Percentiles rank a stretch among this genome's conserved stretches.
These are phyloP conservation scores for Crithidia bombi DNA, from an alignment of 208 protist genomes.

Conservation along the genomic window DNA sequence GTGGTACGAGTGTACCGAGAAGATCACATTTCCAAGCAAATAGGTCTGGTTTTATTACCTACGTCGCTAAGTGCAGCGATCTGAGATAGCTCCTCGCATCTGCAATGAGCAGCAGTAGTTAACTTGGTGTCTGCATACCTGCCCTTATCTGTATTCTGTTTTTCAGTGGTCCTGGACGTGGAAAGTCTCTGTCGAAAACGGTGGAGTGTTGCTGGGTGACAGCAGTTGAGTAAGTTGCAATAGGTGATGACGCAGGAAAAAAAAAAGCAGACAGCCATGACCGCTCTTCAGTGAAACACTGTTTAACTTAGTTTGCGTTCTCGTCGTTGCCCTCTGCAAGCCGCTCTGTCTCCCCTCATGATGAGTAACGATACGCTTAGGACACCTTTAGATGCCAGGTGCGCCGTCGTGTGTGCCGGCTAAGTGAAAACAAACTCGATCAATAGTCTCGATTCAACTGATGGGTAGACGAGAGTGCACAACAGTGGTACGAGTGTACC, in stretches of 20 bases:
- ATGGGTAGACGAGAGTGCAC: background rate
- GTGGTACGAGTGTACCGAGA: background rate
- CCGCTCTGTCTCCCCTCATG: background rate
- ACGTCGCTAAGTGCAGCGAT: constrained; percentile 43
- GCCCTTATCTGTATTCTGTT: too few relatives aligned
- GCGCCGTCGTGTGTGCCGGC: background rate
- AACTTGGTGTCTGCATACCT: too few relatives aligned
- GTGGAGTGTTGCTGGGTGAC: too few relatives aligned
- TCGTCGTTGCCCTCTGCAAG: background rate
- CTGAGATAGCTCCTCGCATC: constrained; percentile 23
- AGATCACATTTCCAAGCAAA: constrained; percentile 49
- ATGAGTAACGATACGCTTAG: constrained; percentile 34
- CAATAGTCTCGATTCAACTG: constrained; percentile 39
- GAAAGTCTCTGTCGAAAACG: too few relatives aligned
- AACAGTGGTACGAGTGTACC: too few relatives aligned
- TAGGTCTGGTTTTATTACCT: constrained; percentile 28
- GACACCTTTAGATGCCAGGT: constrained; percentile 32
- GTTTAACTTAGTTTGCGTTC: background rate
- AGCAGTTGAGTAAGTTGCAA: too few relatives aligned
- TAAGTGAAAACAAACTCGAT: constrained; percentile 32
- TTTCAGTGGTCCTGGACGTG: too few relatives aligned
- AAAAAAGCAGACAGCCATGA: too few relatives aligned
- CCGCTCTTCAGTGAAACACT: too few relatives aligned
- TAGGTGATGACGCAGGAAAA: too few relatives aligned
- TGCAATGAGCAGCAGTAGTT: too few relatives aligned